Base-by-base conservation (phyloP, 257 asterid species). In the Datura wrightii region DNA sequence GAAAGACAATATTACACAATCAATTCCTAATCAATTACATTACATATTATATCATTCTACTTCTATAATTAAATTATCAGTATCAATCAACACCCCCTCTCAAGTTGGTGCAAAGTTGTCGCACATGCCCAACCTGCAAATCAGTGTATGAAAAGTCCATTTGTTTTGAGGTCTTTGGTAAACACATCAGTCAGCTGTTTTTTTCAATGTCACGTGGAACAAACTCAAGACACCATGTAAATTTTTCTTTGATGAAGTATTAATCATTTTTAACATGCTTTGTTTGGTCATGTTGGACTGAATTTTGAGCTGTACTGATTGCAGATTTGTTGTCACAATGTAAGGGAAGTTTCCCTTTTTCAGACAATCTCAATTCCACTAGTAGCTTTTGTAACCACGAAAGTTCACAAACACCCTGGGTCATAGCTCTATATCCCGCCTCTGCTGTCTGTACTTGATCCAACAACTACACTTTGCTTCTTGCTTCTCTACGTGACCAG, bases 341-440 rank as follows among this genome's bases (percentile, higher is more conserved):
- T 24, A 24, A 24, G 31, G 31, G 18, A 36, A 59, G 31, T 24
- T 24, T 24, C 31, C 31, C 31, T 24, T 24, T 24, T 24, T 24
- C 31, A 24, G 31, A 24, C 36, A n/a, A n/a, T 59, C 66, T 59
- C 66, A 59, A 59, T 59, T 59, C 66, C 66, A n/a, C 34, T 59
- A n/a, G 66, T 8, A 59, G 36, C 66, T 59, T 59, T 59, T 59
- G 36, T 59, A n/a, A 59, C 36, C 66, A 59, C 36, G 7, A 8
- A 59, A 18, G 11, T n/a, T 59, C 31, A 59, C 66, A 59, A 59
- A 59, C 13, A 59, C 66, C 14, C 19, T 9, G 34, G 36, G 66
- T 36, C 66, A 59, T 59, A 59, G 66, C 36, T 59, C 13, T 59
- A 59, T 59, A 59, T 59, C n/a, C 34, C n/a, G 66, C 66, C 66